Evolutionary conservation across 371 early-diverging fungal species (phyloP), one percentile per base, ranked within the genome.

Genomic region (Phascolomyces articulosus): DNA sequence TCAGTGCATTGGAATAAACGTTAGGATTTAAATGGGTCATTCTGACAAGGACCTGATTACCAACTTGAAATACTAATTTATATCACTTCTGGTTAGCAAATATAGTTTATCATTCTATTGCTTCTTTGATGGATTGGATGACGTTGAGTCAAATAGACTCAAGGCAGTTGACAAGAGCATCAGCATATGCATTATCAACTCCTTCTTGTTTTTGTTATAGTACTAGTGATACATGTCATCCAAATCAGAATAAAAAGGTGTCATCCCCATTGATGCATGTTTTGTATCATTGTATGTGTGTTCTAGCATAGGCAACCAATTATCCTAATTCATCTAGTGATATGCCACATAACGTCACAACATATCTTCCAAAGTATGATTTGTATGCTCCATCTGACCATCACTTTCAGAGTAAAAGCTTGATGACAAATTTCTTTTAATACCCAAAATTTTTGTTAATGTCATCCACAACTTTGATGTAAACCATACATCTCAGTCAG

Each of bases 401-500:
- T 31, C 31, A 6, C 6, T 6, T 31, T 31, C 31, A 6, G 31
- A 3, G 31, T 31, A 9, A 3, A 31, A 6, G 9, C 31, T 31
- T 3, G 31, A 31, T 6, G 31, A 31, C 3, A 31, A 9, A 6
- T 9, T 3, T 31, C 31, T 31, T 9, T 31, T 3, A 24, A 26
- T 24, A 24, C 55, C 55, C 26, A 54, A 54, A 6, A 54, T 6
- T 54, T 16, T 23, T 16, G 29, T 16, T 16, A 54, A 16, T 4
- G 55, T 10, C 4, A 11, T 16, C 55, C 55, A 54, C n/a, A 54
- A 54, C 9, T 26, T n/a, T 13, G 80, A 77, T 2, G 67, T 78
- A 58, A 89, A 89, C 1, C 49, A 28, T 0, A 73, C 41, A 0
- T 79, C 83, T 13, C 85, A 70, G 67, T 83, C 81, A 0, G 83